Evolutionary conservation across 2,329 filamentous ascomycete species (phyloP), one percentile per base, ranked within the genome.

Genomic region (Fusarium papillatum): DNA sequence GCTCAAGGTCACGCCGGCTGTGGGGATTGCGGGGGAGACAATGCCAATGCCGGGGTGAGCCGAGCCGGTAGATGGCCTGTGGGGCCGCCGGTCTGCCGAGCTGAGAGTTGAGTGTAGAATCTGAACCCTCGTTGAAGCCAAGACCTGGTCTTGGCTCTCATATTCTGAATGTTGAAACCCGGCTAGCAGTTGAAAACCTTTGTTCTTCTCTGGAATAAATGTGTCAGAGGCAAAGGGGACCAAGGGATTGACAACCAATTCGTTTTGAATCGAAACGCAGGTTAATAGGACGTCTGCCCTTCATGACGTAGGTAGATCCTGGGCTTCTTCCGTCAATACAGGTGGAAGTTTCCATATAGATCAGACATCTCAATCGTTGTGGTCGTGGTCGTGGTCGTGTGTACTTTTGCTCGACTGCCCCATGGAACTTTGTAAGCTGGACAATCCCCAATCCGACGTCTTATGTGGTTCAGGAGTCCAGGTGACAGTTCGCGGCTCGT

Each of bases 341-440:
- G n/a, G 43, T 68, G 39, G 13, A 19, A 11, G 34, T 41, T 19
- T 14, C 46, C 5, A 31, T 43, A 31, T 39, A 9, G 8, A 5
- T 19, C 22, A 46, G 22, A 24, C 7, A n/a, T 34, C 9, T 78
- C 64, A 76, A 38, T 78, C 76, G 10, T 68, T 43, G 22, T 78
- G 74, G 8, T 41, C 38, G 38, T 34, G 31, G 31, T 41, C 19
- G 39, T 41, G 43, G 43, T 66, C 57, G 50, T 68, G 71, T 10
- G 53, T 67, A 13, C 64, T 71, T 46, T 48, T 61, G 14, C 66
- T 76, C 7, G 76, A 68, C 24, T 68, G 68, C n/a, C 59, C 70
- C 31, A 34, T 59, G 14, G 72, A 69, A 46, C 62, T 76, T 22
- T 72, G 68, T 11, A 78, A 39, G 17, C 65, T 74, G 19, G 70